Base-by-base conservation (phyloP, 805 yeast genomes). In the Hemisphaericaspora nanyangensis region DNA sequence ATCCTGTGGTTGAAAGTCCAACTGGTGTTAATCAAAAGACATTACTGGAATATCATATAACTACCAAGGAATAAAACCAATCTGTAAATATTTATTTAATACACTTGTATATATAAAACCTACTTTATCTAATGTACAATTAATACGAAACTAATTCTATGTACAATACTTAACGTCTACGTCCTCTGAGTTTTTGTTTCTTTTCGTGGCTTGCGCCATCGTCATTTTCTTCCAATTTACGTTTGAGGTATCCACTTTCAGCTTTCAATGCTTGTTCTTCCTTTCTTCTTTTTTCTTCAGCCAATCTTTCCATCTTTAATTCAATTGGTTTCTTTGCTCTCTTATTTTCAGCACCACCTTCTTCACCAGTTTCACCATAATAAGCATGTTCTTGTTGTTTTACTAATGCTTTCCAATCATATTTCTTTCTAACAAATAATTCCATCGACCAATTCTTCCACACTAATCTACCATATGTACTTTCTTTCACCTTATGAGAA, bases 371-470 rank as follows among this genome's bases (percentile, higher is more conserved):
- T 17, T 29, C 31, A 7, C 58, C 60, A 30, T 43, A 54, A 38
- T 52, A 65, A 27, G 56, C 67, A 31, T 50, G 51, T 40, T 63
- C 70, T 41, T 69, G 73, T 29, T 60, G 58, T 42, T 78, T 85
- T 13, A 82, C 70, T 28, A 76, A 48, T 12, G 71, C 48, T 61
- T 84, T 86, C 98, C 98, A 91, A 54, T 89, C 96, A 53, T 70
- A 77, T 58, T 81, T 76, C 61, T 81, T 80, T 55, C 95, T 73
- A 8, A 67, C 56, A 52, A 79, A 91, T 50, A 81, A 63, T 57
- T 93, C 98, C 82, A 91, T 74, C 22, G 76, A 65, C 97, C 97
- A 93, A 59, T 91, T 91, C 58, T 83, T 86, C 98, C 97, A 93
- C 1, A 93, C 98, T 51, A 80, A 74, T 55, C 82, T 78, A 26